Base-by-base conservation (phyloP, 2,329 filamentous ascomycete genomes). In the Xylariaceae sp. region DNA sequence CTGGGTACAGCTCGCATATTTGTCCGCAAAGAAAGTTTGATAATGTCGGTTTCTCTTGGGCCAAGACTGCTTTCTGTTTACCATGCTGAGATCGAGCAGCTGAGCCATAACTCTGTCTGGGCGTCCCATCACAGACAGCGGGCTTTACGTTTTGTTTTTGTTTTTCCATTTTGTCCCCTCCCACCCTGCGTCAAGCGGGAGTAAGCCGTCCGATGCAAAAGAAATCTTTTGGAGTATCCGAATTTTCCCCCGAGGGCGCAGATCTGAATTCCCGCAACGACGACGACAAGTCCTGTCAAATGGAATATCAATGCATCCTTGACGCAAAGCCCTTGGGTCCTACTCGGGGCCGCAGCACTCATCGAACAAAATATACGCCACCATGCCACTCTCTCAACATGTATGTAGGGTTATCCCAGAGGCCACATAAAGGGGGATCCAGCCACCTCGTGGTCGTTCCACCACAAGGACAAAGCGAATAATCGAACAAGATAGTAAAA, bases 401-500 rank as follows among this genome's bases (percentile, higher is more conserved):
- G 59, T 67, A 64, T 63, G 60, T 58, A 69, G 64, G 63, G 63
- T 62, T 63, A 63, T 66, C 56, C 66, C 53, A 62, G 67, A 68
- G 65, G 63, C 61, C 67, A 70, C 63, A 55, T 52, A 63, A 57
- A 61, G 58, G 61, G 63, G 66, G 61, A 66, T 65, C 67, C 66
- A 67, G 67, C 65, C 67, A 67, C 65, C 71, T 68, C 62, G 66
- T 68, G 66, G 66, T 64, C 62, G 53, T 59, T 67, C 58, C 67
- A 71, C 69, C 70, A 69, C 67, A 68, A 67, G 68, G 66, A 67
- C 60, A 67, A 69, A 67, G 67, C 64, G 70, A 70, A 66, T 69
- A 71, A 70, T 71, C 65, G 71, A 73, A 73, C 69, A 73, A 72
- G 68, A 72, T 69, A 71, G 70, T 71, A 71, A 71, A 63, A 78